phyloP scores from a whole-genome alignment of 768 basidiomycete species.

The Trichaptum fuscoviolaceum region DNA sequence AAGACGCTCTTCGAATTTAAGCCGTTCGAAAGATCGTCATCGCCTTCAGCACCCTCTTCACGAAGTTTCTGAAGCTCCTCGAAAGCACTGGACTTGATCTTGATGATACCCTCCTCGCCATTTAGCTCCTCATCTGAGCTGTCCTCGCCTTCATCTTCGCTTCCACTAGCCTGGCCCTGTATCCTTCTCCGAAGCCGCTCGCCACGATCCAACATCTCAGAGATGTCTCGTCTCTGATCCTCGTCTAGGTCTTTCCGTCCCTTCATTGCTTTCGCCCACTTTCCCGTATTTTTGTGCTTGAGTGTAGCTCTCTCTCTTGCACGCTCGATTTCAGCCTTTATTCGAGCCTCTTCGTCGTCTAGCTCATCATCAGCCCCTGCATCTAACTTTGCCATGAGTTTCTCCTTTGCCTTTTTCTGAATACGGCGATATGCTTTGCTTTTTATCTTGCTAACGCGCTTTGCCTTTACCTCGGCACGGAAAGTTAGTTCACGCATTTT shows the following conservation, averaged over 20 bases:
- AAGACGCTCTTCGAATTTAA: conserved; percentile 68
- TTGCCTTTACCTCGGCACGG: conserved; percentile 86
- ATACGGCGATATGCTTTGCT: conserved; percentile 88
- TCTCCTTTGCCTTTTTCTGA: conserved; percentile 71
- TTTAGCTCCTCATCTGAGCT: conserved; percentile 34
- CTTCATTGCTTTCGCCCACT: conserved; percentile 79
- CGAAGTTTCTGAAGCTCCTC: conserved; percentile 64
- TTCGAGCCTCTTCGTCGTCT: conserved; percentile 37
- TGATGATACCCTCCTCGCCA: conserved; percentile 30
- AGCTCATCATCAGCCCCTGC: conserved; percentile 49
- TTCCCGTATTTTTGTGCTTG: conserved; percentile 81
- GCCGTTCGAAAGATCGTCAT: conserved; percentile 17
- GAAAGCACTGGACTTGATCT: conserved; percentile 63
- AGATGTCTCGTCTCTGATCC: conserved; percentile 62
- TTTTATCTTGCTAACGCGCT: conserved; percentile 91
- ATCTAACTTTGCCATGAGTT: conserved; percentile 41
- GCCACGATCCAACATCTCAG: conserved; percentile 79
- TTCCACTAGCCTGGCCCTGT: conserved; percentile 55
- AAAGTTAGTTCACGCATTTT: conserved; percentile 92
- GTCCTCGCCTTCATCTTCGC: conserved; percentile 39
- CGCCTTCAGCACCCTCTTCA: conserved; percentile 27
- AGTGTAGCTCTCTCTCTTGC: conserved; percentile 89
- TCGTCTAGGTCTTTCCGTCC: conserved; percentile 61
- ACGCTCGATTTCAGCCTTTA: conserved; percentile 73
- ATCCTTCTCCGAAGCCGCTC: conserved; percentile 79